phyloP scores from a whole-genome alignment of 306 rosid species.

The Sindora glabra region DNA sequence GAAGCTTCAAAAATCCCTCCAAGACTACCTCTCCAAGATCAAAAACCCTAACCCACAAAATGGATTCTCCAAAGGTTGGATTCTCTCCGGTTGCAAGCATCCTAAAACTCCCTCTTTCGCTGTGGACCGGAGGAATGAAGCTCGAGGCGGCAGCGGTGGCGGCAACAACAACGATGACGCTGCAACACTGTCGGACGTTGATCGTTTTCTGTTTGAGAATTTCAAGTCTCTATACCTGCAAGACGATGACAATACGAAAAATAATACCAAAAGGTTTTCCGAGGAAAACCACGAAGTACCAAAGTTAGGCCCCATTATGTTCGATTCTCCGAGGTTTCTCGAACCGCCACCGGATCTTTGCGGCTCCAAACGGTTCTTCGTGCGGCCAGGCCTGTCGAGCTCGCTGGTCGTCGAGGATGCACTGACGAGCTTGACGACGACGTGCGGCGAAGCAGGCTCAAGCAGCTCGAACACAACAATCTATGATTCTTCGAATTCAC shows the following conservation, averaged over 20 bases:
- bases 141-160: neutral
- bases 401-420: constrained; percentile 39
- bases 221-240: constrained; percentile 55
- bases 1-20: constrained; percentile 42
- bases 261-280: neutral
- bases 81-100: constrained; percentile 44
- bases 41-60: constrained; percentile 25
- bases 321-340: constrained; percentile 32
- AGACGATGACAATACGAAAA: constrained; percentile 23
- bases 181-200: constrained; percentile 69
- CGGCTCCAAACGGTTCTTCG: constrained; percentile 41
- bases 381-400: constrained; percentile 26
- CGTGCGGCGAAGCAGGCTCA: constrained; percentile 33
- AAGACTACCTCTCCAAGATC: constrained; percentile 38
- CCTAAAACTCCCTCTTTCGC: constrained; percentile 58
- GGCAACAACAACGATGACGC: constrained; percentile 17
- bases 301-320: constrained; percentile 9
- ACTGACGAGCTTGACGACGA: constrained; percentile 17
- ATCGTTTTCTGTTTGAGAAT: constrained; percentile 70
- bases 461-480: constrained; percentile 20
- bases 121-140: constrained; percentile 2
- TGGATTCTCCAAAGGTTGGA: constrained; percentile 44
- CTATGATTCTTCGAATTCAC: neutral
- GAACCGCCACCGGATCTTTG: constrained; percentile 28
- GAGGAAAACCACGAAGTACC: neutral